Evolutionary conservation across 1,284 basidiomycete genomes (phyloP), one percentile per base, ranked within the genome.

Genomic region (Earliella scabrosa): DNA sequence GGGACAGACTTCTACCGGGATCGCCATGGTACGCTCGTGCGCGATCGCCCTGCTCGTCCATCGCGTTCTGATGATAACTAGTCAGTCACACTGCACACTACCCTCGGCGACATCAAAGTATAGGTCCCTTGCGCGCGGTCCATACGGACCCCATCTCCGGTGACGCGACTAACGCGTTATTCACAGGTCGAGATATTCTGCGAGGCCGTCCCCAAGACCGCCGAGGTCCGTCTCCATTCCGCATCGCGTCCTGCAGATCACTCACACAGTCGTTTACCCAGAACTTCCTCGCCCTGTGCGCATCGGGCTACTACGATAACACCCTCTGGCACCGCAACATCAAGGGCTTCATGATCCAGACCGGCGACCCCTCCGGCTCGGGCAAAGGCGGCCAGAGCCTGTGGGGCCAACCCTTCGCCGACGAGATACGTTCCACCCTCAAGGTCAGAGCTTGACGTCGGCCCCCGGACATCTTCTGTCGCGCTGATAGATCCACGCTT

Each of bases 21-120:
- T 40, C 40, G 39, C 44, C 48, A 63, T 66, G 60, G 63, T 66
- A 44, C 59, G 62, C n/a, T 8, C 18, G 13, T 38, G 34, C 18
- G 20, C 29, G 34, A 43, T n/a, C 31, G n/a, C 21, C 45, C 52
- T 21, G 46, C 39, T 13, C 39, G 10, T 11, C 4, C 21, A 24
- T 20, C 21, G 10, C 39, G 24, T 36, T 32, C 62, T 63, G 46
- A 59, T 59, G 38, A 51, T 41, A 50, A 35, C 52, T 64, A 95
- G 96, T 97, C 96, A 59, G 95, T 98, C 48, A 98, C 96, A 5
- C 82, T 99, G 45, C 92, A 98, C 73, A 98, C 97, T 1, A 86
- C 90, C 23, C 88, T 92, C 64, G 97, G 97, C 24, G 97, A 99
- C 66, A 78, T 99, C 74, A 99, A 99, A 85, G 95, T 93, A 66